Percentiles rank a stretch among this genome's conserved stretches.
Evolutionary conservation across 2,329 filamentous ascomycete species (phyloP).

Genomic region (Truncatella angustata): DNA sequence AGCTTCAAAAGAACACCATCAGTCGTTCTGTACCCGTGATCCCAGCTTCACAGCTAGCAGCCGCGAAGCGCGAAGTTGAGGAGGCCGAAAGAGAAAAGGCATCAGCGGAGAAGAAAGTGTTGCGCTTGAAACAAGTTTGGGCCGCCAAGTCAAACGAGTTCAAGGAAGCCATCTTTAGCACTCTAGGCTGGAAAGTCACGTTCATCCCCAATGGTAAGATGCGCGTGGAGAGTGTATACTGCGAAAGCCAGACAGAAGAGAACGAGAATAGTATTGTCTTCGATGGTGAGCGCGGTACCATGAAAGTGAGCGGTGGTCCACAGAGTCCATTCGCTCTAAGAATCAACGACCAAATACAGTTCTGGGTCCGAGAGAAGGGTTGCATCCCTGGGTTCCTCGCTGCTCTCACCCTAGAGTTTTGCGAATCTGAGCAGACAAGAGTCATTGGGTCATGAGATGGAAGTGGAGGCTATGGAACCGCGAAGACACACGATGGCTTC

Average conservation of each 20-base stretch:
- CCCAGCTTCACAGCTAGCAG: constrained; percentile 73
- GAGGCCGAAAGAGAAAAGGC: constrained; percentile 68
- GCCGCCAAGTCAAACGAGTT: constrained; percentile 88
- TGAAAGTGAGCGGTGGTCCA: constrained; percentile 94
- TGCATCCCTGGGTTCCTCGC: constrained; percentile 93
- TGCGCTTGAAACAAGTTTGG: constrained; percentile 91
- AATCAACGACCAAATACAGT: constrained; percentile 84
- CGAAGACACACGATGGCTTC: no score
- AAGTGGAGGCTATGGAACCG: neutral
- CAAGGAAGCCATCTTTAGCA: constrained; percentile 87
- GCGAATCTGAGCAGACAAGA: constrained; percentile 63
- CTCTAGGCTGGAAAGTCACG: constrained; percentile 90
- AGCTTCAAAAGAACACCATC: constrained; percentile 55
- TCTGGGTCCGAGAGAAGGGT: constrained; percentile 92
- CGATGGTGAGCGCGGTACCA: constrained; percentile 89
- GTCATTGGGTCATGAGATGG: constrained; percentile 14
- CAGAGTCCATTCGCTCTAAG: constrained; percentile 81
- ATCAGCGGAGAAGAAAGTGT: constrained; percentile 77
- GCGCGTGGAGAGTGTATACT: constrained; percentile 83
- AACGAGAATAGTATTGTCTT: constrained; percentile 78
- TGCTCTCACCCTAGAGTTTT: constrained; percentile 89
- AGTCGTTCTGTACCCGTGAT: constrained; percentile 57
- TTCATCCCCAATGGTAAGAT: constrained; percentile 98
- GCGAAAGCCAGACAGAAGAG: constrained; percentile 66
- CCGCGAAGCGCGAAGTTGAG: constrained; percentile 71